phyloP scores from a whole-genome alignment of 345 rosid species.

The Bruguiera sexangula region DNA sequence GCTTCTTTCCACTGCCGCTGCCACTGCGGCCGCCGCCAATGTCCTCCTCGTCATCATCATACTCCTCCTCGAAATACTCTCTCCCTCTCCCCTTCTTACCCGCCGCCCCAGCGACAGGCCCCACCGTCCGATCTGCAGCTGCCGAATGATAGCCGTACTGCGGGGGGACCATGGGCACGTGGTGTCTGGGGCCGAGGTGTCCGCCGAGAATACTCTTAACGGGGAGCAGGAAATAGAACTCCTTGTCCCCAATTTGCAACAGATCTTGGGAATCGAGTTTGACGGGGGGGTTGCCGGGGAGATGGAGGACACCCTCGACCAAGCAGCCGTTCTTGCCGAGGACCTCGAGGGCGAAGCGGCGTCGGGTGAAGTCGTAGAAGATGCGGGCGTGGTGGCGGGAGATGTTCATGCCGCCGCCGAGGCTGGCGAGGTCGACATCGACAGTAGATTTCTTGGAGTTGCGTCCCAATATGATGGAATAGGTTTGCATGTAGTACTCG shows the following conservation, averaged over 20 bases:
- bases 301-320: slow-evolving; percentile 96
- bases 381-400: slow-evolving; percentile 94
- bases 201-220: slow-evolving; percentile 87
- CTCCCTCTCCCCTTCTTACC: slow-evolving; percentile 65
- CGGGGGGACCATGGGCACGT: slow-evolving; percentile 42
- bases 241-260: slow-evolving; percentile 91
- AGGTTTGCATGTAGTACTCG: slow-evolving; percentile 97
- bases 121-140: slow-evolving; percentile 35
- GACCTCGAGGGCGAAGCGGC: slow-evolving; percentile 94
- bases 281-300: slow-evolving; percentile 87
- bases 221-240: slow-evolving; percentile 84
- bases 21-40: slow-evolving; percentile 27
- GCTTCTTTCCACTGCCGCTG: slow-evolving; percentile 64
- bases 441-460: slow-evolving; percentile 93
- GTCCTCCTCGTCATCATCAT: slow-evolving; percentile 42
- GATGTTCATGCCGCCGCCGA: slow-evolving; percentile 98
- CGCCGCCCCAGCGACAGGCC: slow-evolving; percentile 25
- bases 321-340: slow-evolving; percentile 97
- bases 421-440: slow-evolving; percentile 89
- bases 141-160: slow-evolving; percentile 49
- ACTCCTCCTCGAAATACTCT: slow-evolving; percentile 57
- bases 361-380: slow-evolving; percentile 93
- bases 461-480: slow-evolving; percentile 90
- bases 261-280: slow-evolving; percentile 94
- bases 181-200: slow-evolving; percentile 64